Percentiles rank a stretch among this genome's conserved stretches.
Conservation (phyloP, 1,139 yeast species). For the Torulaspora globosa region DNA sequence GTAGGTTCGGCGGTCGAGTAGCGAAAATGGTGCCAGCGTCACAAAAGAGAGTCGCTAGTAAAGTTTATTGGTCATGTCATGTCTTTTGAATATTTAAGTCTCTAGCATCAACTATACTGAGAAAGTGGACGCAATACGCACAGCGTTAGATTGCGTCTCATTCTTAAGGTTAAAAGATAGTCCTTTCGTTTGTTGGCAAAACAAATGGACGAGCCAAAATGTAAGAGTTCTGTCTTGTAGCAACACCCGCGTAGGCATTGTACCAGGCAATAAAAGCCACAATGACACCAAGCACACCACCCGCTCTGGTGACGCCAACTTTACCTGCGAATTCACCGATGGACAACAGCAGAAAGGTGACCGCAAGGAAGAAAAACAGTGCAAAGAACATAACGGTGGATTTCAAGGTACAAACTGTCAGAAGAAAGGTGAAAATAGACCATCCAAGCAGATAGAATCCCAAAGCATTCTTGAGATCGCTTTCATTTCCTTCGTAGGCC, state of each 20-base stretch:
- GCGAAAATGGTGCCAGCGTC: neutral
- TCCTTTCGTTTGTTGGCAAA: slow-evolving; percentile 40
- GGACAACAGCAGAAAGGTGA: slow-evolving; percentile 63
- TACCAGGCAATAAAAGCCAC: slow-evolving; percentile 72
- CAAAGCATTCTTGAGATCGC: slow-evolving; percentile 44
- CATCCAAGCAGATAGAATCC: slow-evolving; percentile 64
- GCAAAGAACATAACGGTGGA: slow-evolving; percentile 65
- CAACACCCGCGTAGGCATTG: slow-evolving; percentile 72
- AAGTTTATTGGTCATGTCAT: neutral
- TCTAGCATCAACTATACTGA: neutral
- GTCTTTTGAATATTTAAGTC: neutral
- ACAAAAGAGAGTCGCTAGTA: neutral
- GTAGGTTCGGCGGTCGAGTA: neutral
- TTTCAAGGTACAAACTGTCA: slow-evolving; percentile 58
- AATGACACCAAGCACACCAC: slow-evolving; percentile 62
- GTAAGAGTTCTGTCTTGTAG: slow-evolving; percentile 59
- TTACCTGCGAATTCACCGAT: slow-evolving; percentile 51
- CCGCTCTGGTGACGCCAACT: slow-evolving; percentile 48
- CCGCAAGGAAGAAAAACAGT: slow-evolving; percentile 54
- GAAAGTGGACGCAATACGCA: neutral
- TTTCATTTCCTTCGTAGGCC: slow-evolving; percentile 43
- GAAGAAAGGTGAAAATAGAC: slow-evolving; percentile 62
- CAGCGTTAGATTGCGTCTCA: neutral
- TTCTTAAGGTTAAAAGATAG: slow-evolving; percentile 6
- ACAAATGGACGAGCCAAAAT: slow-evolving; percentile 52